Conservation (phyloP, 208 protist species). For the Acanthamoeba culbertsoni region DNA sequence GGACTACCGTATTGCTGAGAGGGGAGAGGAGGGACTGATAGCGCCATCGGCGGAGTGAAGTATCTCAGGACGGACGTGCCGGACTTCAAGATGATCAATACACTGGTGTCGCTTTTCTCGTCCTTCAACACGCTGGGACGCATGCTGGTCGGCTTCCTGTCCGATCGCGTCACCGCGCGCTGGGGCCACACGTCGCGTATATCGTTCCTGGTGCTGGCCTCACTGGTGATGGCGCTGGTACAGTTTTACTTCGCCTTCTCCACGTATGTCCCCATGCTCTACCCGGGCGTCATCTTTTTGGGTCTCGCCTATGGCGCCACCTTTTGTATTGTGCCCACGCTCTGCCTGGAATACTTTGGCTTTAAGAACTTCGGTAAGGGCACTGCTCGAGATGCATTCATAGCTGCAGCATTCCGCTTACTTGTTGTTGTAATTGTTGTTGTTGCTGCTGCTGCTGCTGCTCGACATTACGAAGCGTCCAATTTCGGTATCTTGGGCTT, state of each 20-base stretch:
- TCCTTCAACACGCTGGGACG: slow-evolving; percentile 18
- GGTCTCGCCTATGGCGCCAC: background rate
- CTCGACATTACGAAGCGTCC: background rate
- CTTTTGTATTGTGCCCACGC: background rate
- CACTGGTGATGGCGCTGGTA: background rate
- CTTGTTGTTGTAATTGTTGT: no score
- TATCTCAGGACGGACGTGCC: background rate
- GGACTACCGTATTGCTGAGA: background rate
- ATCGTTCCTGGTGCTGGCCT: background rate
- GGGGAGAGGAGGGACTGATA: background rate
- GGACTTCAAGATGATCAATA: background rate
- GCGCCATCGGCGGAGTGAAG: background rate
- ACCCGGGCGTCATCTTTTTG: background rate
- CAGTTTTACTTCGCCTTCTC: background rate
- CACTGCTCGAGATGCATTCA: background rate
- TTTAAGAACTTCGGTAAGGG: slow-evolving; percentile 1
- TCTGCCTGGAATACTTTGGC: background rate
- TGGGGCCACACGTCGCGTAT: background rate
- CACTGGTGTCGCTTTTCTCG: slow-evolving; percentile 32
- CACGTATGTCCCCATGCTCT: slow-evolving; percentile 9
- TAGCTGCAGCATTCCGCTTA: background rate
- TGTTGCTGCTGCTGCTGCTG: no score
- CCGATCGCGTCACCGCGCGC: background rate
- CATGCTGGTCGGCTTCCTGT: slow-evolving; percentile 42
- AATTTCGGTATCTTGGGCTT: slow-evolving; percentile 5